Base-by-base conservation (phyloP, 1,284 basidiomycete genomes). In the Leccinum subfulvum region DNA sequence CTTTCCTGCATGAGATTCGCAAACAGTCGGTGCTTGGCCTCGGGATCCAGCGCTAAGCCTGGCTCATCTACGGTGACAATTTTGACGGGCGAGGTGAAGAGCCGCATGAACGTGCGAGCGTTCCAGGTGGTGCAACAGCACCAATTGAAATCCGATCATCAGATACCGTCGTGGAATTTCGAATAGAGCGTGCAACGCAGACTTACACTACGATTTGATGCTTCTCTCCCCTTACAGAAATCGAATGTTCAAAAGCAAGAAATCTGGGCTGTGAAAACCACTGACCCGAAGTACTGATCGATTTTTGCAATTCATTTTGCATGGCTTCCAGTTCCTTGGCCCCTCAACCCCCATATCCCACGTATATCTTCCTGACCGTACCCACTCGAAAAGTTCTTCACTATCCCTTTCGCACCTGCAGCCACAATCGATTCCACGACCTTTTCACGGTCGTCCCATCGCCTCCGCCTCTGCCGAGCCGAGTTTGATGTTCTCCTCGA, bases 401-500 rank as follows among this genome's bases (percentile, higher is more conserved):
- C 57, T 11, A 80, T 65, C 4, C 66, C 73, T 10, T 71, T 67
- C 4, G 81, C 77, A 33, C 82, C 79, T 0, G 78, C 80, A 56
- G 73, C 71, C 59, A 67, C 59, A 4, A 76, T 75, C 6, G 82
- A 80, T 10, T 75, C 69, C 1, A 56, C 55, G 2, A 83, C 69
- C 62, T 70, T 70, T 3, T 70, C 68, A 0, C 60, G 52, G 2
- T 39, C 14, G 7, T 3, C n/a, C 37, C 37, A 16, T 16, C 14
- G 8, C 14, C 14, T 39, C 37, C 14, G 14, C 37, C 37, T 37
- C 37, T 37, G 35, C 74, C 56, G 75, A 68, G 0, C 83, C 83
- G 1, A 84, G 68, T 2, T 76, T 79, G 41, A 97, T 94, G 77
- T 97, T 98, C 64, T 93, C 92, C 16, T 85, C 80, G 61, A 97